phyloP scores from a whole-genome alignment of 495 filamentous ascomycete species.

The Eremomyces bilateralis region DNA sequence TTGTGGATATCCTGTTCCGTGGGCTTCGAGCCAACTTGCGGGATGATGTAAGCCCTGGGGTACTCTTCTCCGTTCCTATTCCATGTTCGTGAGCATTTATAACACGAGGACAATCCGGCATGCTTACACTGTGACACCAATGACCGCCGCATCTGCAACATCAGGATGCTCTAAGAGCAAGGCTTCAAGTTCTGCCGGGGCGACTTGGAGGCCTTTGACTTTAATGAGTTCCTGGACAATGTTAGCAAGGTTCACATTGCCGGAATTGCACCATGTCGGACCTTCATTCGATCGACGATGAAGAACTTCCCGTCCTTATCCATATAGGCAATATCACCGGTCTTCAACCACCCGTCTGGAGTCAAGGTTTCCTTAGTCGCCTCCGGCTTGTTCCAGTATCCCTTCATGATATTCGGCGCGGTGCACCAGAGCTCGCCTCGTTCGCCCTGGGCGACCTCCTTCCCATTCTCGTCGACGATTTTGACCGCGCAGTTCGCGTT shows the following conservation, averaged over 20 bases:
- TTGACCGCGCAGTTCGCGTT: slow-evolving; percentile 44
- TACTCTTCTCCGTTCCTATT: slow-evolving; percentile 16
- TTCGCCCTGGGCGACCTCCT: slow-evolving; percentile 12
- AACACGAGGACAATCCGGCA: not conserved
- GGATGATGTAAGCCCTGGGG: slow-evolving; percentile 19
- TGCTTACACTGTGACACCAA: slow-evolving; percentile 17
- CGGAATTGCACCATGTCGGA: slow-evolving; percentile 3
- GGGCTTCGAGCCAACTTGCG: slow-evolving; percentile 5
- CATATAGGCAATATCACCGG: slow-evolving; percentile 18
- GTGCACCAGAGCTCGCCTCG: slow-evolving; percentile 19
- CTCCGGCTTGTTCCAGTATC: slow-evolving; percentile 19
- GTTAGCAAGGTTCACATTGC: not conserved
- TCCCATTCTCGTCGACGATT: slow-evolving; percentile 23
- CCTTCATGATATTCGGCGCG: slow-evolving; percentile 22
- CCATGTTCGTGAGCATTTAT: not conserved
- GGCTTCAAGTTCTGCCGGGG: slow-evolving; percentile 20
- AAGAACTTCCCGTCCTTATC: slow-evolving; percentile 16
- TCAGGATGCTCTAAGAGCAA: slow-evolving; percentile 18
- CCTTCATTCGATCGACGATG: slow-evolving; percentile 24
- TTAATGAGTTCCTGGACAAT: slow-evolving; percentile 23
- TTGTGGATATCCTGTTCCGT: slow-evolving; percentile 13
- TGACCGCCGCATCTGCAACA: slow-evolving; percentile 18
- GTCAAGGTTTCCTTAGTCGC: slow-evolving; percentile 19
- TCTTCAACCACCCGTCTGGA: slow-evolving; percentile 20
- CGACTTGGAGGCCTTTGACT: slow-evolving; percentile 21